A percentile compares a stretch with the other conserved stretches of the same genome.
Conservation (phyloP, 768 basidiomycete genomes). For the Mycena amicta region DNA sequence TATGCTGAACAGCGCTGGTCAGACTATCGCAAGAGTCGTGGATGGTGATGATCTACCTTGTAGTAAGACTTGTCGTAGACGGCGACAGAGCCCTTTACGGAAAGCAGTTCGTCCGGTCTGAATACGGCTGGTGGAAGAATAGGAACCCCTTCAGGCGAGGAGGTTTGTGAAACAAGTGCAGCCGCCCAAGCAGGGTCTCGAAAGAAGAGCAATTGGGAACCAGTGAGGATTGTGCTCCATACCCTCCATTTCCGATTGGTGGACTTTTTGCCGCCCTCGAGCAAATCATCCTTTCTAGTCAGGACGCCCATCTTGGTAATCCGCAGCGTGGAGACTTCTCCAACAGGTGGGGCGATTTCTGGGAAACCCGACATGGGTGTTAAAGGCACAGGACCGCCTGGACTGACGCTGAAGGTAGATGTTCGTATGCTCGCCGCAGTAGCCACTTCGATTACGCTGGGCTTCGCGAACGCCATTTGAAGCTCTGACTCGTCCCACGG, state of each 20-base stretch:
- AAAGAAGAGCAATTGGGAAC: constrained; percentile 90
- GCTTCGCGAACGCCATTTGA: constrained; percentile 63
- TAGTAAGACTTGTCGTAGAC: constrained; percentile 76
- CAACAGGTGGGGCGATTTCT: constrained; percentile 25
- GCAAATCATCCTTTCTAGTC: constrained; percentile 76
- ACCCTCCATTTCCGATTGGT: constrained; percentile 84
- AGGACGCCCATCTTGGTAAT: constrained; percentile 82
- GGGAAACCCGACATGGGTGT: constrained; percentile 28
- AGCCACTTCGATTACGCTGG: constrained; percentile 59
- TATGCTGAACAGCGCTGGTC: constrained; percentile 46
- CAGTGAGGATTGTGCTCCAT: constrained; percentile 84
- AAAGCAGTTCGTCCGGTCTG: constrained; percentile 84
- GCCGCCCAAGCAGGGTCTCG: constrained; percentile 66
- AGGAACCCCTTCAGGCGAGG: constrained; percentile 34
- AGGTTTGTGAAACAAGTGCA: constrained; percentile 46
- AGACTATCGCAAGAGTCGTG: background rate
- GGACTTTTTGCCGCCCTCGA: constrained; percentile 77
- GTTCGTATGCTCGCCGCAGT: constrained; percentile 42
- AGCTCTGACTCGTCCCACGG: constrained; percentile 70
- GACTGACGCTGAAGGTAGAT: constrained; percentile 38
- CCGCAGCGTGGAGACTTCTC: constrained; percentile 54
- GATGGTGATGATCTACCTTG: constrained; percentile 57
- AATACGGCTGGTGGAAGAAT: constrained; percentile 47
- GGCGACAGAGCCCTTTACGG: constrained; percentile 77
- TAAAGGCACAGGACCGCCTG: constrained; percentile 36